A percentile compares a stretch with the other conserved stretches of the same genome.
Conservation (phyloP, 78 protist species). For the Planoprotostelium fungivorum region DNA sequence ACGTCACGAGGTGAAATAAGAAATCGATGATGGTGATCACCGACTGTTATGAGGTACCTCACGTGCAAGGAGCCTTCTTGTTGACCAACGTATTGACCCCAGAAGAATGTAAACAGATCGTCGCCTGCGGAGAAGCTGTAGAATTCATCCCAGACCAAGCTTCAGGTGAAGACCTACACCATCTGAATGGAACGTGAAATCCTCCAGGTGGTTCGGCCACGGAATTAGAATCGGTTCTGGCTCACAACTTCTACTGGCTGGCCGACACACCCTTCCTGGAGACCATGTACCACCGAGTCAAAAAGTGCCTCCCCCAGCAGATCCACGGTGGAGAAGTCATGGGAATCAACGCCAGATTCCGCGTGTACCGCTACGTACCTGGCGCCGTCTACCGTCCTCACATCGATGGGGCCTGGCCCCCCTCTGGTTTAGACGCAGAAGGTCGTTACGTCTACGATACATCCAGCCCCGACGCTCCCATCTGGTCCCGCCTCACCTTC, state of each 20-base stretch:
- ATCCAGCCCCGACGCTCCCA: slow-evolving; percentile 3
- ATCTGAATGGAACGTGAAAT: not conserved
- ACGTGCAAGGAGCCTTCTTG: not conserved
- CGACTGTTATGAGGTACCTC: not conserved
- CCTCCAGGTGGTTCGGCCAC: not conserved
- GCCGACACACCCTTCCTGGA: not conserved
- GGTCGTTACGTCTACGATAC: slow-evolving; percentile 23
- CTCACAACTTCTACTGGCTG: not conserved
- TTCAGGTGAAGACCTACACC: not conserved
- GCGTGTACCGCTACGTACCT: slow-evolving; percentile 30
- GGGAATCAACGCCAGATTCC: slow-evolving; percentile 21
- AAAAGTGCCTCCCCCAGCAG: not conserved
- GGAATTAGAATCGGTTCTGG: not conserved
- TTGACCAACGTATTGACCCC: not conserved
- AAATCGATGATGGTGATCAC: not conserved
- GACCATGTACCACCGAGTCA: not conserved
- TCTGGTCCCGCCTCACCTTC: slow-evolving; percentile 27
- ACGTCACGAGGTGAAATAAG: not conserved
- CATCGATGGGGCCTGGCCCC: slow-evolving; percentile 56
- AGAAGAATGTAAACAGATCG: not conserved
- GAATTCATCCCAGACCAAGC: not conserved
- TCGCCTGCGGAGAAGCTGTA: not conserved
- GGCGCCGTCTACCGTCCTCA: slow-evolving; percentile 53
- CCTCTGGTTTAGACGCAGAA: slow-evolving; percentile 13
- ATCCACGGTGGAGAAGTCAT: slow-evolving; percentile 5